Evolutionary conservation across 176 grass and related monocot species (phyloP).

Genomic region (Tuctoria greenei): DNA sequence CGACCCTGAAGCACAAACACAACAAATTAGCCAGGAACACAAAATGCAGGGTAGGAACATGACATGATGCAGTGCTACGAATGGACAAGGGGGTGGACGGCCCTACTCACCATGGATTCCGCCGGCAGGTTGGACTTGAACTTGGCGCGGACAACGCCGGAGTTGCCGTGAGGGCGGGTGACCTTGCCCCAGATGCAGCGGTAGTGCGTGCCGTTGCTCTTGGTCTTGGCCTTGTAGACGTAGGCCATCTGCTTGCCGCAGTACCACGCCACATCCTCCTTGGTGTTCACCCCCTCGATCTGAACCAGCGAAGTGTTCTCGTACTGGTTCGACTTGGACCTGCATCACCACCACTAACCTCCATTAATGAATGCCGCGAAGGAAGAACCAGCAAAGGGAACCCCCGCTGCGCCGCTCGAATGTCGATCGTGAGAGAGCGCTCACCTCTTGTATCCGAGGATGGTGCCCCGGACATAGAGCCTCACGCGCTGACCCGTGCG

Average conservation of each 20-base stretch:
- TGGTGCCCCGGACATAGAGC: conserved; percentile 75
- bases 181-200: conserved; percentile 88
- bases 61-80: background rate
- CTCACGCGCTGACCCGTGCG: conserved; percentile 55
- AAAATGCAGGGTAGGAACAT: background rate
- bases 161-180: conserved; percentile 68
- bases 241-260: conserved; percentile 62
- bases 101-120: conserved; percentile 57
- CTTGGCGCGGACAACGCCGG: conserved; percentile 64
- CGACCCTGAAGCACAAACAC: conserved; percentile 39
- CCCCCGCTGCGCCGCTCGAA: background rate
- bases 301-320: conserved; percentile 65
- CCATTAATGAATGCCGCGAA: background rate
- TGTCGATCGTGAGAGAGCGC: background rate
- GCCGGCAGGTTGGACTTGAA: conserved; percentile 77
- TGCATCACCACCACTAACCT: background rate
- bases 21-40: conserved; percentile 9
- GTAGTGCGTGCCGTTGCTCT: conserved; percentile 44
- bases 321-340: conserved; percentile 72
- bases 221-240: conserved; percentile 77
- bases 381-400: background rate
- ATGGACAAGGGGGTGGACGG: background rate
- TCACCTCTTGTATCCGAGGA: conserved; percentile 84
- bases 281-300: conserved; percentile 72
- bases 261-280: conserved; percentile 69